These are phyloP conservation scores for Metschnikowia hibisci DNA, from an alignment of 805 yeast species.

Conservation along the genomic window DNA sequence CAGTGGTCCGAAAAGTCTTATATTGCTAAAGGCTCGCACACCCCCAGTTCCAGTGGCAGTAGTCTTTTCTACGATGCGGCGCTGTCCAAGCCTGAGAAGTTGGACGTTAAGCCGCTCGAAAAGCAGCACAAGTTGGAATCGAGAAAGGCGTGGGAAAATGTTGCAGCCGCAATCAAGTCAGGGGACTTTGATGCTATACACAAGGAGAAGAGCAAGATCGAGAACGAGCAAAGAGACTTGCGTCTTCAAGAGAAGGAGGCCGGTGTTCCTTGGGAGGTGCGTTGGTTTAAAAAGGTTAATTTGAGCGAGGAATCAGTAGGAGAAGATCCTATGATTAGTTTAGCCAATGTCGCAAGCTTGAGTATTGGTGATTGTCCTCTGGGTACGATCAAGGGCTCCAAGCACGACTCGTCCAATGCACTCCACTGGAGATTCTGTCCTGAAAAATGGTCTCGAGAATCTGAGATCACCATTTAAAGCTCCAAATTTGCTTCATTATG, in stretches of 20 bases:
- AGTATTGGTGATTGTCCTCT: slow-evolving; percentile 65
- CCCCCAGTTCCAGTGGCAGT: slow-evolving; percentile 42
- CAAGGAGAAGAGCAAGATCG: slow-evolving; percentile 71
- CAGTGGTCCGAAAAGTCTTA: slow-evolving; percentile 86
- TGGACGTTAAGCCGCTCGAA: slow-evolving; percentile 75
- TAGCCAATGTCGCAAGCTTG: slow-evolving; percentile 46
- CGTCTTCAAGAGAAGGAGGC: slow-evolving; percentile 67
- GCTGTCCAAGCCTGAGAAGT: slow-evolving; percentile 46
- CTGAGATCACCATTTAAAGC: slow-evolving; percentile 47
- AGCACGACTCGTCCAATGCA: slow-evolving; percentile 48
- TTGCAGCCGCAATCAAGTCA: slow-evolving; percentile 76
- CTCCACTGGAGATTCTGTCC: slow-evolving; percentile 71
- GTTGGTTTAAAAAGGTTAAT: slow-evolving; percentile 66
- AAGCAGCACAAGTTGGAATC: slow-evolving; percentile 79
- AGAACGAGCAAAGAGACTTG: slow-evolving; percentile 78
- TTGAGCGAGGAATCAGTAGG: slow-evolving; percentile 18
- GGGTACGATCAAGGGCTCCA: slow-evolving; percentile 54
- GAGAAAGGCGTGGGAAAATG: slow-evolving; percentile 85
- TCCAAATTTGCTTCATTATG: no score
- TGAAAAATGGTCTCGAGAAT: slow-evolving; percentile 53
- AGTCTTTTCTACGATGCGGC: slow-evolving; percentile 63
- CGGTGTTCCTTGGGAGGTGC: slow-evolving; percentile 66
- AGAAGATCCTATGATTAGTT: slow-evolving; percentile 31
- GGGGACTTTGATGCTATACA: slow-evolving; percentile 77
- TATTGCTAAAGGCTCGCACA: slow-evolving; percentile 53